Evolutionary conservation across 176 grass and related monocot genomes (phyloP), one percentile per base, ranked within the genome.

Genomic region (Oropetium thomaeum): DNA sequence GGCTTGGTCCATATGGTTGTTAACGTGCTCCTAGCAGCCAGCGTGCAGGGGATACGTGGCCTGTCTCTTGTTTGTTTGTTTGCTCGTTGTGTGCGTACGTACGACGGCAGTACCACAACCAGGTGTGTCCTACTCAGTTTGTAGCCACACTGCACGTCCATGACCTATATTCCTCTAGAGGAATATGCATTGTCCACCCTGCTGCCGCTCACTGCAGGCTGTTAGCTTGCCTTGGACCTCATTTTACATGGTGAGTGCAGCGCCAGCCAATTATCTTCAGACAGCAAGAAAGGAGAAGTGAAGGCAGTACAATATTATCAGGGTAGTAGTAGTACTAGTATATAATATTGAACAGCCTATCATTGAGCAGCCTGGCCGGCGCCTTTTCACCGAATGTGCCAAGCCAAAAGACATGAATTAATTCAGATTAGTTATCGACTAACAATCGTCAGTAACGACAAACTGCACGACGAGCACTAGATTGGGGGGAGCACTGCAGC

Each of bases 71-170:
- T 30, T 76, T 55, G 19, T 29, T 64, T 8, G 35, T 53, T 76
- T 33, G 11, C 45, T 29, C 17, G 16, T 42, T 35, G 41, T 10
- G 11, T 9, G 42, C 19, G 52, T 55, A 59, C 71, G 74, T 5
- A 8, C 49, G 49, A 23, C 49, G 49, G 59, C 32, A 20, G 62
- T 83, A 74, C 69, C 33, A 74, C 33, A 74, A 28, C 34, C 80
- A 79, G 74, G 37, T 87, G 74, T 79, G 79, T 61, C 79, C 67
- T 60, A 65, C 66, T 77, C n/a, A 25, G 8, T 13, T 48, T 27
- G 67, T 38, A 62, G 60, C 64, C 60, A 25, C 77, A 70, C 74
- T 87, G 60, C 49, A 82, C 79, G 43, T 87, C 74, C 73, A 67
- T 72, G 85, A 28, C 60, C 15, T 76, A 76, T 55, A 76, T 55